Base-by-base conservation (phyloP, 2,329 filamentous ascomycete species). In the Arthrobotrys sphaeroides region DNA sequence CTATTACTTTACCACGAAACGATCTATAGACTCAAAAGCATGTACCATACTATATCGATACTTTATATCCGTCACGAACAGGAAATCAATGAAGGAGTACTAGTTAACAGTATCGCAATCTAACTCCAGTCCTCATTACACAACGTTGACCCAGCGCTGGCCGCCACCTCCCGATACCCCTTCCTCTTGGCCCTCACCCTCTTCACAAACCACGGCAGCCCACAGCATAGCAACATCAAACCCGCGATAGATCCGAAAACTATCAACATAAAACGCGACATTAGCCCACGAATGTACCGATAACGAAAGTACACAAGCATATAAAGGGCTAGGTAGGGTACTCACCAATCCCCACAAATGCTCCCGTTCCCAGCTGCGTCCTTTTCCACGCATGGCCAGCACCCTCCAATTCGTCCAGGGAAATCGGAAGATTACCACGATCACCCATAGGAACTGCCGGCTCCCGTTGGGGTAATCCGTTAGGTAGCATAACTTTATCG, bases 111-210 rank as follows among this genome's bases (percentile, higher is more conserved):
- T n/a, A 22, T 38, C 51, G n/a, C 13, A 20, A 18, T 18, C 13
- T 55, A 74, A 43, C 49, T 68, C 70, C 70, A 74, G 20, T 74
- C 70, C 24, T 64, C 70, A 26, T 74, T 62, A 22, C 55, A 28
- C n/a, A n/a, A n/a, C n/a, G n/a, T n/a, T n/a, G n/a, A 18, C 47
- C 42, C 2, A 68, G 7, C 13, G 43, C 43, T 16, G 60, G 13
- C 22, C 64, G 45, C 7, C n/a, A 74, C 62, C 10, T 68, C 62
- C 33, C 31, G 53, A 49, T 74, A 74, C 13, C 70, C 69, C 20
- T 26, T 74, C 28, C 55, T 61, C 33, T 24, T 61, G 4, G 28
- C 13, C 18, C 28, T 47, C 6, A 45, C 31, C 38, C 24, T 62
- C 55, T 42, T 61, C 12, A 74, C 38, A 6, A 42, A 68, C 12